Percentiles rank a stretch among this genome's conserved stretches.
phyloP scores from a whole-genome alignment of 306 rosid genomes.

The Macrotyloma uniflorum region DNA sequence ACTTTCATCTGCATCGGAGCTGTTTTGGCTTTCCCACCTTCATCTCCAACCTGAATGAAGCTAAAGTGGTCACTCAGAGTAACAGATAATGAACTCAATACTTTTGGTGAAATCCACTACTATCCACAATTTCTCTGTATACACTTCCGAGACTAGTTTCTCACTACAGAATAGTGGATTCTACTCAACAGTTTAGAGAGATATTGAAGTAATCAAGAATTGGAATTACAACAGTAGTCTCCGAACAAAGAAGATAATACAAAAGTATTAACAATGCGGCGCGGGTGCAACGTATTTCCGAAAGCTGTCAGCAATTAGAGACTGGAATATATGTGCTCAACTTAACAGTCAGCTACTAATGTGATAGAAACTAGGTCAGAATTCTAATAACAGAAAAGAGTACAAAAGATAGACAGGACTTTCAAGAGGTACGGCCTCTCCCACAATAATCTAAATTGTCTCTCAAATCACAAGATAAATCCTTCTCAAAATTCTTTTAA shows the following conservation, averaged over 20 bases:
- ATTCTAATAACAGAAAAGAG: not conserved
- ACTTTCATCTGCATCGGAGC: slow-evolving; percentile 96
- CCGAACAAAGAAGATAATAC: not conserved
- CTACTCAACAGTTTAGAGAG: slow-evolving; percentile 27
- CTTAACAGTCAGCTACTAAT: slow-evolving; percentile 8
- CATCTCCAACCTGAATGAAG: slow-evolving; percentile 87
- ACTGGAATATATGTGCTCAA: slow-evolving; percentile 8
- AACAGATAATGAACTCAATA: slow-evolving; percentile 10
- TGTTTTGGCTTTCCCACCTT: slow-evolving; percentile 81
- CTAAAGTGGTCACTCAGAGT: slow-evolving; percentile 4
- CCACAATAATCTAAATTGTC: not conserved
- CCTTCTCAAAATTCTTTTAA: not conserved
- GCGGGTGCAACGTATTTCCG: not conserved
- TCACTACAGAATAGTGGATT: not conserved
- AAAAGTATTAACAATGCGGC: too few species aligned
- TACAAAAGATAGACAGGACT: not conserved
- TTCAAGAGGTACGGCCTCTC: not conserved
- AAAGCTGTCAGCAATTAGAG: not conserved
- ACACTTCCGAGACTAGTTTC: slow-evolving; percentile 20
- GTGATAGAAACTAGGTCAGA: not conserved
- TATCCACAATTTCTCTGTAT: slow-evolving; percentile 15
- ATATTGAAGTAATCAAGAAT: not conserved
- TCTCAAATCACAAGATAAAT: not conserved
- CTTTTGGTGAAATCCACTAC: not conserved
- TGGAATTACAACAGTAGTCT: slow-evolving; percentile 7